Evolutionary conservation across 257 asterid species (phyloP), one percentile per base, ranked within the genome.

Genomic region (Ajuga chamaepitys): DNA sequence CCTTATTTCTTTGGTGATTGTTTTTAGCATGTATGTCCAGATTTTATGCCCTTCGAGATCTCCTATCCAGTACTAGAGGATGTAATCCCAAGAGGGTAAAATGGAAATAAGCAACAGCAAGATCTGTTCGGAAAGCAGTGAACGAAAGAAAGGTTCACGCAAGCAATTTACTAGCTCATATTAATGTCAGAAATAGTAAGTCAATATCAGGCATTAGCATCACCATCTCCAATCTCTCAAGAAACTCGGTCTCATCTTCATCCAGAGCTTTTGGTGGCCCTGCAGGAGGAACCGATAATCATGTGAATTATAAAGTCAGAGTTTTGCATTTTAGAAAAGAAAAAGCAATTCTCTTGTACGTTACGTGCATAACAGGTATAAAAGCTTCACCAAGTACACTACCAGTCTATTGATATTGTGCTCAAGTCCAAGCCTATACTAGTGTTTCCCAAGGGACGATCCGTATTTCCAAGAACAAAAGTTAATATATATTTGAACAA

Each of bases 191-290:
- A 70, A 25, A 20, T 1, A 68, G 35, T 4, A 52, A 66, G 40
- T n/a, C 24, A 22, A 66, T 34, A 73, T 62, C 46, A 61, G 24
- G 72, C 8, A 50, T n/a, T 38, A 63, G 71, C 14, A 83, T 86
- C 80, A 88, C 98, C 88, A 48, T 74, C 62, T 93, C 97, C 63
- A 84, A 46, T 22, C 71, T 86, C 30, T 93, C 96, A 1, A 93
- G 97, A 83, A 93, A 93, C 79, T 93, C 96, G 0, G 94, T 83
- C 86, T 93, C 99, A 14, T 93, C 99, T 77, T 87, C 99, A 80
- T 93, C 99, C 81, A 93, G 76, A 53, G 99, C 95, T 82, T 89
- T 93, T 7, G 99, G 99, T 66, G 97, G 97, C 70, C 91, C 98
- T 92, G 82, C 75, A 74, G 62, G 62, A 63, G 52, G 54, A 60